These are phyloP conservation scores for Hirschioporus abietinus DNA, from an alignment of 768 basidiomycete species.

Conservation along the genomic window DNA sequence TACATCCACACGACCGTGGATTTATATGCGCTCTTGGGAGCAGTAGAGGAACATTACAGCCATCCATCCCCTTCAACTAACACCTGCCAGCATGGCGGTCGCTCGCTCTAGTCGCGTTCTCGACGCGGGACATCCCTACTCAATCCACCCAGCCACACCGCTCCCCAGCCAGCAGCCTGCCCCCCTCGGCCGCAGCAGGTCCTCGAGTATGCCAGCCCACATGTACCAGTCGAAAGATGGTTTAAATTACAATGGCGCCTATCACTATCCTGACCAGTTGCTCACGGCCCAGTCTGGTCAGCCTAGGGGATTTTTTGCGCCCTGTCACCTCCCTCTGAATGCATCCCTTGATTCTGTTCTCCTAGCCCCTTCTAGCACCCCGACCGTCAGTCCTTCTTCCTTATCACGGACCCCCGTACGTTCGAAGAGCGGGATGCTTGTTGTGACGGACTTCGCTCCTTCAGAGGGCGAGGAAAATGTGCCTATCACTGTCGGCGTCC, in stretches of 20 bases:
- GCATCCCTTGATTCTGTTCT: not conserved
- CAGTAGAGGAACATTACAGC: not conserved
- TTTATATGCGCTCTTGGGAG: not conserved
- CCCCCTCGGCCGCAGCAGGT: not conserved
- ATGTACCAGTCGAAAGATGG: not conserved
- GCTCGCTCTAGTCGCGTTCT: not conserved
- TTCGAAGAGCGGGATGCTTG: conserved; percentile 50
- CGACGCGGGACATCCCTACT: not conserved
- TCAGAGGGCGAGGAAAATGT: conserved; percentile 58
- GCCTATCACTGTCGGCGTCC: conserved; percentile 58
- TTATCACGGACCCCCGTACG: conserved; percentile 25
- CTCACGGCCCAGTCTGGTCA: not conserved
- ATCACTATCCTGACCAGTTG: not conserved
- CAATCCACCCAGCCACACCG: not conserved
- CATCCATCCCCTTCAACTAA: not conserved
- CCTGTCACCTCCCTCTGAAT: not conserved
- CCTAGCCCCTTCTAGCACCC: not conserved
- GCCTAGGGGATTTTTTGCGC: not conserved
- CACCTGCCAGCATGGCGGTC: not conserved
- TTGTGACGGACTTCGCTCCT: conserved; percentile 61
- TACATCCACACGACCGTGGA: not conserved
- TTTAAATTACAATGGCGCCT: not conserved
- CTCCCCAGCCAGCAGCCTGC: not conserved
- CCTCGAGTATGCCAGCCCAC: not conserved
- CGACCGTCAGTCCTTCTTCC: conserved; percentile 4